These are phyloP conservation scores for Penicillium carneum DNA, from an alignment of 2,329 filamentous ascomycete species.

Conservation along the genomic window DNA sequence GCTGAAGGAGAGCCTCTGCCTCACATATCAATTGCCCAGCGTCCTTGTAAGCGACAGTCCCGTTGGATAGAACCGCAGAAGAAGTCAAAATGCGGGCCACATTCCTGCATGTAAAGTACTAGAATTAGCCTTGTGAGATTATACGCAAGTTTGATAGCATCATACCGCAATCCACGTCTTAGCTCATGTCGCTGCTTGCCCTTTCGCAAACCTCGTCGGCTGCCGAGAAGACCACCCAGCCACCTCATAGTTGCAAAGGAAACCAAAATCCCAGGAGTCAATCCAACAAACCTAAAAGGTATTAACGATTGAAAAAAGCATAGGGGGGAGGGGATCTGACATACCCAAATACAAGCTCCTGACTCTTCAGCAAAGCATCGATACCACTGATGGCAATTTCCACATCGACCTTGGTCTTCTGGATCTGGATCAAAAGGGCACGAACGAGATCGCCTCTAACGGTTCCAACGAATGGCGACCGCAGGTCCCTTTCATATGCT, in stretches of 20 bases:
- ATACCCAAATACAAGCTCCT: constrained; percentile 88
- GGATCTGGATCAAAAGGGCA: constrained; percentile 91
- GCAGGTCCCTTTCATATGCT: constrained; percentile 89
- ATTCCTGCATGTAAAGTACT: constrained; percentile 60
- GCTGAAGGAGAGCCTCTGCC: constrained; percentile 78
- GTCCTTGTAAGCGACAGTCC: constrained; percentile 85
- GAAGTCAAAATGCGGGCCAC: constrained; percentile 81
- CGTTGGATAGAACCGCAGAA: constrained; percentile 70
- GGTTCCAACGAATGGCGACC: constrained; percentile 80
- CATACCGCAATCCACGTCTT: constrained; percentile 74
- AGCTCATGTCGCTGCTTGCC: constrained; percentile 73
- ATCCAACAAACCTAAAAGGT: constrained; percentile 75
- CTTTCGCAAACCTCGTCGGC: constrained; percentile 70
- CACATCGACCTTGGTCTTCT: constrained; percentile 98
- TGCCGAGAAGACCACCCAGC: constrained; percentile 72
- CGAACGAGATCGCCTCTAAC: constrained; percentile 86
- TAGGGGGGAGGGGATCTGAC: constrained; percentile 13
- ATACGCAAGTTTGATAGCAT: background rate
- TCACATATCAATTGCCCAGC: constrained; percentile 90
- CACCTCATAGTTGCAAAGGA: constrained; percentile 77
- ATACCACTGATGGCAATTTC: constrained; percentile 96
- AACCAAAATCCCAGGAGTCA: constrained; percentile 92
- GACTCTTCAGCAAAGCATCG: constrained; percentile 90
- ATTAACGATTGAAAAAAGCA: constrained; percentile 19
- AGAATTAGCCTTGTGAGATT: background rate